Conservation (phyloP, 2,329 filamentous ascomycete species). For the Elsinoe batatas region DNA sequence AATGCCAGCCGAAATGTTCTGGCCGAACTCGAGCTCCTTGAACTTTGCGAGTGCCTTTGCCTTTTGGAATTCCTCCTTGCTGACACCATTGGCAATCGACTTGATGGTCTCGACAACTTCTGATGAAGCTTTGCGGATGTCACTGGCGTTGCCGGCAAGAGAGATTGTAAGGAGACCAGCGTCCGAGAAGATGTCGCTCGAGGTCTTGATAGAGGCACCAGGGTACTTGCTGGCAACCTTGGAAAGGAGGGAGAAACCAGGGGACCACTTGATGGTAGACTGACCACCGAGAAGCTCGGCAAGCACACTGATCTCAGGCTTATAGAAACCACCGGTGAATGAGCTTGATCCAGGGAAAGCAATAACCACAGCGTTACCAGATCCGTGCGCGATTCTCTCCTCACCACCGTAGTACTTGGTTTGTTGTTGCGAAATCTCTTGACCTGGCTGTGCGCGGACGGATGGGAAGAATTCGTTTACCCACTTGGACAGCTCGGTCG, state of each 20-base stretch:
- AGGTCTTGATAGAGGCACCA: constrained; percentile 59
- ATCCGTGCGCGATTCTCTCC: constrained; percentile 69
- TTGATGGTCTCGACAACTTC: constrained; percentile 74
- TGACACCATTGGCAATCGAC: constrained; percentile 59
- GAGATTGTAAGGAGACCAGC: constrained; percentile 81
- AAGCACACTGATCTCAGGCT: constrained; percentile 82
- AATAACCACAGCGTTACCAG: constrained; percentile 75
- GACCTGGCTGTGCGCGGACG: constrained; percentile 45
- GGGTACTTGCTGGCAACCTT: constrained; percentile 62
- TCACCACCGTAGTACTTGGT: constrained; percentile 92
- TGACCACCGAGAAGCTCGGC: constrained; percentile 81
- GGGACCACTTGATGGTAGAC: constrained; percentile 88
- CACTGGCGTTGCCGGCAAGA: constrained; percentile 62
- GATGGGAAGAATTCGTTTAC: constrained; percentile 82
- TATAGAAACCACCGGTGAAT: constrained; percentile 61
- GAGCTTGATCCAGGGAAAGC: constrained; percentile 86
- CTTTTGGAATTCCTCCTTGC: constrained; percentile 81
- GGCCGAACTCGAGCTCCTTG: constrained; percentile 70
- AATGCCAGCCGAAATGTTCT: constrained; percentile 67
- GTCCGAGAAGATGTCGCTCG: constrained; percentile 83
- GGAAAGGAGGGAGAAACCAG: constrained; percentile 82
- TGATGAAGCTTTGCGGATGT: constrained; percentile 64
- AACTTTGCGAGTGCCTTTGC: constrained; percentile 91
- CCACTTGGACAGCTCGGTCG: constrained; percentile 75
- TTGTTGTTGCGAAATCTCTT: constrained; percentile 49